Base-by-base conservation (phyloP, 805 yeast genomes). In the Zygoascus flipseniorum region DNA sequence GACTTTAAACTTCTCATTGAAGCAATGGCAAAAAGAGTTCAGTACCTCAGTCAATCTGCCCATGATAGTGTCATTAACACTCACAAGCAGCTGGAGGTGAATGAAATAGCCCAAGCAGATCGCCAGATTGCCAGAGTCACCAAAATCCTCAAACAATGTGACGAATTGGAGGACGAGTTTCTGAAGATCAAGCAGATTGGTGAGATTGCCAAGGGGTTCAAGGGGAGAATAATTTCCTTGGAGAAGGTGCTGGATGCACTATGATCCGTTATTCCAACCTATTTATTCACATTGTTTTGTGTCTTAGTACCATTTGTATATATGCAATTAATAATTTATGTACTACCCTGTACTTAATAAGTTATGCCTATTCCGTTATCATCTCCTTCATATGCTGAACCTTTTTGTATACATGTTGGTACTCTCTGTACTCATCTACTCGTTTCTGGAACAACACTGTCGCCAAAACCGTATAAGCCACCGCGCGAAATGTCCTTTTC, bases 121-220 rank as follows among this genome's bases (percentile, higher is more conserved):
- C 48, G 32, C 9, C 55, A 57, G 11, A 69, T 81, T 35, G 60
- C 62, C 2, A 63, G 65, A 5, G 69, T 78, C 8, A 76, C 76
- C 43, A 54, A 35, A 8, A 47, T 63, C 8, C 56, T 80, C 18
- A 58, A 57, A 5, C 65, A 72, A 49, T 80, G 86, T 60, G 72
- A 74, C 32, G 76, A 73, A 2, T 59, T 83, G 28, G 85, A 82
- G 54, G 58, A 65, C 41, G 78, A 78, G 51, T 77, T 79, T 56
- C 68, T 73, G 63, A 80, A 79, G 65, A 62, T 82, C 51, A 77
- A 77, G 47, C 83, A 79, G 56, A 68, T 82, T 48, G 71, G 57
- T 72, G 72, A 60, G 58, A 67, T 72, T 52, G 74, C 76, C 5
- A 56, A 58, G 1, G 80, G 73, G 35, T 77, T 77, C 56, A 71